Evolutionary conservation across 1,284 basidiomycete species (phyloP), one percentile per base, ranked within the genome.

Genomic region (Tilletia caries): DNA sequence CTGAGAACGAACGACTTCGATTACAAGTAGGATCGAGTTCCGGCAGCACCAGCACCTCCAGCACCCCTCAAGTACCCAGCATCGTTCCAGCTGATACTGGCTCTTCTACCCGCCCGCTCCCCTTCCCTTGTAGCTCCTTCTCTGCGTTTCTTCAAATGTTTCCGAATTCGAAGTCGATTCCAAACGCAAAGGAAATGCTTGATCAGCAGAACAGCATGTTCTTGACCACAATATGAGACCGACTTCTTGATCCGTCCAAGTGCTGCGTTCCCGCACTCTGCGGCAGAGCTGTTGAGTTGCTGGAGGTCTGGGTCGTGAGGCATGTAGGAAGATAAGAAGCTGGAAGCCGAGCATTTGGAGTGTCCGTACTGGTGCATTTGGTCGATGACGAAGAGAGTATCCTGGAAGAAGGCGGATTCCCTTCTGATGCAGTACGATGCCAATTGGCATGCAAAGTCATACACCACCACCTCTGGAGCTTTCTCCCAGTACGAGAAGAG

Each of bases 301-400:
- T 27, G 48, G 20, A 50, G 48, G 6, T 50, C 48, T 18, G 48
- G 48, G 20, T 50, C 25, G 48, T 50, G 6, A n/a, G 48, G 25
- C 48, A 50, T 50, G 48, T 50, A 50, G 18, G 48, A n/a, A 27
- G 48, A 50, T 18, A 50, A 18, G 20, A 20, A 50, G 48, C 20
- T n/a, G 20, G 48, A 50, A 4, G 48, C 20, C 5, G 48, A n/a
- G 48, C 48, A 50, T 50, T 27, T 50, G 20, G 48, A 50, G 25
- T 50, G 48, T n/a, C 48, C 48, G 48, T 50, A 27, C 25, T 50
- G 48, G 25, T 50, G 48, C 48, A 50, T n/a, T 50, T 50, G 20
- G 20, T 50, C 48, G 18, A 50, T 27, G 20, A 50, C 48, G 48
- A 50, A 50, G 20, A 50, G 48, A 50, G 48, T 50, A 27, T 50